Conservation (phyloP, 345 rosid species). For the Populus simonii region DNA sequence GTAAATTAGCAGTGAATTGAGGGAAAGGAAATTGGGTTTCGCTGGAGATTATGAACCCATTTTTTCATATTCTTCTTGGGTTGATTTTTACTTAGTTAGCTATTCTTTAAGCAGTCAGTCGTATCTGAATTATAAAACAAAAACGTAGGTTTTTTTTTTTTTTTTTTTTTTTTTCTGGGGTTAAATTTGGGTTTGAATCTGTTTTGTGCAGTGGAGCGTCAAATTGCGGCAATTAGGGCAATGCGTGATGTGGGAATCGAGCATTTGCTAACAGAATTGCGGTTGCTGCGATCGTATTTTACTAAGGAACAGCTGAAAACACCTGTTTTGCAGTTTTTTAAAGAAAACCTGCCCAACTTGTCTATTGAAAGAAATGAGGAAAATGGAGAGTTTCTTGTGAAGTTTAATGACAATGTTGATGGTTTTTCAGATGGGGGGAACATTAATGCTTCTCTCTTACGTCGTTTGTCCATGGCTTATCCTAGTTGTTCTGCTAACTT, state of each 20-base stretch:
- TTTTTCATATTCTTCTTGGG: slow-evolving; percentile 36
- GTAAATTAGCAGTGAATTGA: not conserved
- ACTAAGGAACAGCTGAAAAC: slow-evolving; percentile 48
- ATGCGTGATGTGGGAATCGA: slow-evolving; percentile 74
- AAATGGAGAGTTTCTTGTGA: slow-evolving; percentile 52
- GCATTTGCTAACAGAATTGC: slow-evolving; percentile 49
- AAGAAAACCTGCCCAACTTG: slow-evolving; percentile 58
- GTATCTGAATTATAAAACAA: not conserved
- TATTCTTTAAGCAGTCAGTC: not conserved
- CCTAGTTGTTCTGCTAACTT: slow-evolving; percentile 33
- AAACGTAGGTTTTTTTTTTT: too few relatives aligned
- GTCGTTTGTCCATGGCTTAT: slow-evolving; percentile 49
- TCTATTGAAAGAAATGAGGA: slow-evolving; percentile 38
- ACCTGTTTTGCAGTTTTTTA: slow-evolving; percentile 55
- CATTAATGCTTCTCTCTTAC: slow-evolving; percentile 48
- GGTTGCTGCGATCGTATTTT: slow-evolving; percentile 58
- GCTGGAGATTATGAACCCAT: slow-evolving; percentile 27
- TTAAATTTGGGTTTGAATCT: not conserved
- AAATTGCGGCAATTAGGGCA: slow-evolving; percentile 64
- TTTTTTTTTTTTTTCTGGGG: not conserved
- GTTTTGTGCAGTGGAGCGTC: slow-evolving; percentile 52
- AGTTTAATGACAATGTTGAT: slow-evolving; percentile 34
- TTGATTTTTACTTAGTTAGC: not conserved
- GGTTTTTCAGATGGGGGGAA: slow-evolving; percentile 33
- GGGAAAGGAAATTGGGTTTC: slow-evolving; percentile 27